phyloP scores from a whole-genome alignment of 169 alveolate species.

The Plasmodium fragile region DNA sequence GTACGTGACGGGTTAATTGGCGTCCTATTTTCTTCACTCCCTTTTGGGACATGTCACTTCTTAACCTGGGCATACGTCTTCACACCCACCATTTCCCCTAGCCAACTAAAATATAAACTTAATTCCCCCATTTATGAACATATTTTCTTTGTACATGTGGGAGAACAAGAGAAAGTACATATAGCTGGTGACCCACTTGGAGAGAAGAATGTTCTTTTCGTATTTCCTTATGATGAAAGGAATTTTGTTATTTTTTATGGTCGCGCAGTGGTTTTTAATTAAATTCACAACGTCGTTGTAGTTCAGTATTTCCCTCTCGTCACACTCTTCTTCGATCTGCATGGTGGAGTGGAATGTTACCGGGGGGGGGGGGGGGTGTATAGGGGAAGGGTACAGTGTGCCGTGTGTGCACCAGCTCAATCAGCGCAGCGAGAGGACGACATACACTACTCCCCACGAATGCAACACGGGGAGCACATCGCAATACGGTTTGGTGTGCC shows the following conservation, averaged over 20 bases:
- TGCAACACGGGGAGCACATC: background rate
- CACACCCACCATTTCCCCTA: background rate
- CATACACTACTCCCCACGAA: background rate
- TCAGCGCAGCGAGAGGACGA: background rate
- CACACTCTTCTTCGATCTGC: constrained; percentile 69
- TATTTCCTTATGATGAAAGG: constrained; percentile 69
- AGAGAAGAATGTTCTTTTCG: constrained; percentile 59
- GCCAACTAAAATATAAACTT: constrained; percentile 39
- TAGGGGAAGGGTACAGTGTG: background rate
- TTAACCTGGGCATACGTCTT: background rate
- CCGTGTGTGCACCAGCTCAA: background rate
- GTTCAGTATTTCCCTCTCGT: constrained; percentile 49
- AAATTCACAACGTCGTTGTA: constrained; percentile 54
- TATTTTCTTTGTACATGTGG: constrained; percentile 56
- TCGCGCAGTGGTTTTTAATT: constrained; percentile 40
- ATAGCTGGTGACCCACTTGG: constrained; percentile 69
- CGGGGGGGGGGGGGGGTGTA: background rate
- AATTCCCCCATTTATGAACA: constrained; percentile 60
- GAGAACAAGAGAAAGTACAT: constrained; percentile 50
- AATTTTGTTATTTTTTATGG: constrained; percentile 49
- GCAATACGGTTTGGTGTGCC: background rate
- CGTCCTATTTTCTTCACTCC: background rate
- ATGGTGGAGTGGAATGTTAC: background rate
- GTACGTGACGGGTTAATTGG: background rate
- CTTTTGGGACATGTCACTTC: background rate